Base-by-base conservation (phyloP, 2,329 filamentous ascomycete species). In the Canariomyces notabilis region DNA sequence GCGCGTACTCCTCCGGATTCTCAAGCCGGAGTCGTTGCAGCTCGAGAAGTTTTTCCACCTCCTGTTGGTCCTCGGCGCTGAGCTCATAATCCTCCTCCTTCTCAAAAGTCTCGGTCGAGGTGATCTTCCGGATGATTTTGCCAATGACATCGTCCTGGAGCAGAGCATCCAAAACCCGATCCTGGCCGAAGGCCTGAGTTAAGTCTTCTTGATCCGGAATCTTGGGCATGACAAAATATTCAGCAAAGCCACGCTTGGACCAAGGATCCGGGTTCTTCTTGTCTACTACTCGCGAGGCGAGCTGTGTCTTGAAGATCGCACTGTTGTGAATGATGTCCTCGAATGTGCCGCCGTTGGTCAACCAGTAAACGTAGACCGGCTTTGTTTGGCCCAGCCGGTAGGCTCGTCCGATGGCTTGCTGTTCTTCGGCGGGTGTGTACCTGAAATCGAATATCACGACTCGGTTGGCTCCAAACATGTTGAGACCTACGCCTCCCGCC, bases 381-480 rank as follows among this genome's bases (percentile, higher is more conserved):
- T 90, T 93, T 31, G 68, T 71, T 64, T 96, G 90, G 0, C 89
- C 89, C 26, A 96, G 77, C 1, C 90, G 86, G 64, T 93, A 95
- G 0, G 87, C 85, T 43, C 90, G 78, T 2, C 89, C 90, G 41
- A 95, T 80, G 1, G 90, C 90, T 65, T 96, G 90, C 58, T 89
- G 83, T 63, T 95, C 90, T 60, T 83, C 75, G 5, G 82, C 76
- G 0, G 90, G 90, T 53, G 90, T 93, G 67, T 83, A 95, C 50
- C 76, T 74, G 59, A 85, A 88, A 61, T 96, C 90, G 46, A 94
- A 85, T 16, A 96, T 84, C 16, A 96, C 77, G 1, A 95, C 87
- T 16, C 90, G 80, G 61, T 89, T 95, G 1, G 90, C 90, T 1
- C 85, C 83, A 33, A 80, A 79, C 11, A 96, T 84, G 50, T 96